Evolutionary conservation across 31 red algal genomes (phyloP), one percentile per base, ranked within the genome.

Genomic region (Odonthalia washingtoniensis): DNA sequence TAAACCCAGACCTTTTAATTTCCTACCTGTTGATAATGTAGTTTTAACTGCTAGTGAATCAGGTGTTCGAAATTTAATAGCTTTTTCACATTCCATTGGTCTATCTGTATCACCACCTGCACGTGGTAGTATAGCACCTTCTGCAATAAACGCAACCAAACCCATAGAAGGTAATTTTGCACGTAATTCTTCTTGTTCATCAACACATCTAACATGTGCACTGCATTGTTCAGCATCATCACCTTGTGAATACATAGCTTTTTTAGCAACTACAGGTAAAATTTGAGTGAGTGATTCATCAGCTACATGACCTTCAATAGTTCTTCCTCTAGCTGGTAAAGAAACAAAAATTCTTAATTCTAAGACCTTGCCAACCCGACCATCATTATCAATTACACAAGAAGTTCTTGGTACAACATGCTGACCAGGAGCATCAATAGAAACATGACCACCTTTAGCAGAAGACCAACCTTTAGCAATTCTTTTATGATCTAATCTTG

Each of bases 91-190:
- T 3, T 6, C 41, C 52, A 97, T 78, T 2, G 90, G 90, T 42
- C 73, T 69, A 72, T 97, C 95, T 9, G 75, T 74, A 4, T 80
- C 88, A 0, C 95, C 95, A 31, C 78, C 74, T 49, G 46, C 66
- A 45, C 95, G 38, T 62, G 95, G 95, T 75, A 97, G 65, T 68
- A 93, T 45, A 33, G 95, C 95, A 27, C 95, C 95, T 69, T 97
- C 72, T 38, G 62, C 87, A 27, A 93, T 87, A 83, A 97, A 97
- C 26, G 72, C 95, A 42, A 93, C 66, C 27, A 94, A 70, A 27
- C 83, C 91, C n/a, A 65, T 46, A 49, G 78, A 52, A 34, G 34
- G 18, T 31, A 97, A 70, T 34, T 46, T 53, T 12, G 44, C 52
- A 57, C 95, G 73, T 46, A 94, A 41, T 26, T 81, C 74, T 57